Percentiles rank a stretch among this genome's conserved stretches.
These are phyloP conservation scores for Chaetomium sp. DNA, from an alignment of 2,329 filamentous ascomycete species.

Conservation along the genomic window DNA sequence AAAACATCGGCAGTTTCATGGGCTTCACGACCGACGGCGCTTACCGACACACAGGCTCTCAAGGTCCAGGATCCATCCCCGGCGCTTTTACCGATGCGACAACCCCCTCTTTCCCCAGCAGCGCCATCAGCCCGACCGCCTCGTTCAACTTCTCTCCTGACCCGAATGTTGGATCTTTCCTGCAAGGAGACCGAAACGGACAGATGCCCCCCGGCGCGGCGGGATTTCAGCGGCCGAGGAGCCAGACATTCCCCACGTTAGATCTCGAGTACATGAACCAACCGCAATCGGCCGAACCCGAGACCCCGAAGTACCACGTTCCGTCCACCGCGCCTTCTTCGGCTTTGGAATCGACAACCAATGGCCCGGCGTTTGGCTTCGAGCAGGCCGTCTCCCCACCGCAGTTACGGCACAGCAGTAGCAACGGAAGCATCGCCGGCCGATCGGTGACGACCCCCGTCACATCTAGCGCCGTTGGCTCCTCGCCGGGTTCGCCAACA, in stretches of 20 bases:
- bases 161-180: slow-evolving; percentile 60
- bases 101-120: slow-evolving; percentile 62
- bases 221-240: slow-evolving; percentile 65
- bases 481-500: slow-evolving; percentile 60
- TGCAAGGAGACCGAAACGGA: slow-evolving; percentile 34
- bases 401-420: slow-evolving; percentile 45
- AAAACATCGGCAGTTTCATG: slow-evolving; percentile 46
- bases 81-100: slow-evolving; percentile 60
- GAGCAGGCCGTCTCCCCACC: slow-evolving; percentile 39
- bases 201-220: slow-evolving; percentile 29
- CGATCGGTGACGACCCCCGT: slow-evolving; percentile 18
- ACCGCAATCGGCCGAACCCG: slow-evolving; percentile 34
- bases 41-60: slow-evolving; percentile 60
- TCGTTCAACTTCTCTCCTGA: slow-evolving; percentile 73
- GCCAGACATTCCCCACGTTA: slow-evolving; percentile 76
- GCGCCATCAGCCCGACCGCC: slow-evolving; percentile 65
- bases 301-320: slow-evolving; percentile 45
- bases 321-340: slow-evolving; percentile 45
- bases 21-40: slow-evolving; percentile 49
- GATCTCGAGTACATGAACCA: slow-evolving; percentile 54
- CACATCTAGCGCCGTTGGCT: slow-evolving; percentile 39
- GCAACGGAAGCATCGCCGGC: slow-evolving; percentile 40
- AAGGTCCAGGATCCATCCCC: slow-evolving; percentile 59
- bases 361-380: slow-evolving; percentile 37
- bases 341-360: slow-evolving; percentile 45